Evolutionary conservation across 139 green algal genomes (phyloP).

Genomic region (Tetraselmis chui): DNA sequence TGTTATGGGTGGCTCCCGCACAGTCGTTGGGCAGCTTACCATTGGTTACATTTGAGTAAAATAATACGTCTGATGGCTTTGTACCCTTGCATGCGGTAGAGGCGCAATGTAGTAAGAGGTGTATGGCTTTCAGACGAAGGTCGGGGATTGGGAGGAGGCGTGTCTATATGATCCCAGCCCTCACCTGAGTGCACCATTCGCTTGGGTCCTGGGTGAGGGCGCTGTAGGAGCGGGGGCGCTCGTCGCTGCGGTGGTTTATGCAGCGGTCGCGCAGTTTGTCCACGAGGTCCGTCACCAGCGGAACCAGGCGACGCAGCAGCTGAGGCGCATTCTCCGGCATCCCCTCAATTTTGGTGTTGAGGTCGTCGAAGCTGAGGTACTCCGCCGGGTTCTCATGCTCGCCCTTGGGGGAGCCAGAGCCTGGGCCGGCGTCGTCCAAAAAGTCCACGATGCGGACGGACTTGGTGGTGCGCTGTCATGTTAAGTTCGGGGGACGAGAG

Average conservation of each 20-base stretch:
- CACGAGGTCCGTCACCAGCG: constrained; percentile 54
- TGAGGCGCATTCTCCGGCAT: constrained; percentile 67
- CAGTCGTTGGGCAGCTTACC: too few relatives aligned
- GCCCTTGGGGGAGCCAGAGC: neutral
- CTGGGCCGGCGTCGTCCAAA: neutral
- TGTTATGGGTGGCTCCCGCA: too few relatives aligned
- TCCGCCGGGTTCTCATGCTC: neutral
- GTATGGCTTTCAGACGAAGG: too few relatives aligned
- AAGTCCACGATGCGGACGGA: neutral
- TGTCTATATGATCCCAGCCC: too few relatives aligned
- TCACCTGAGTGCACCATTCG: constrained; percentile 43
- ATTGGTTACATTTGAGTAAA: too few relatives aligned
- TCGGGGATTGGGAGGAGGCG: too few relatives aligned
- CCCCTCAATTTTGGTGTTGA: constrained; percentile 5
- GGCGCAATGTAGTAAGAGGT: too few relatives aligned
- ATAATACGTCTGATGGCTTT: too few relatives aligned
- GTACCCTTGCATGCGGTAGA: too few relatives aligned
- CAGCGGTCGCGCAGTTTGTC: constrained; percentile 73
- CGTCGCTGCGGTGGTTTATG: constrained; percentile 47
- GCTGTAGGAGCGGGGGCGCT: constrained; percentile 39
- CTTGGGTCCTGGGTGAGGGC: constrained; percentile 52
- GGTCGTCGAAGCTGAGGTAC: neutral
- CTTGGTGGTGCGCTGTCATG: neutral
- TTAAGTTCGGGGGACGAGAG: neutral
- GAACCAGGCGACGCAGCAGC: constrained; percentile 58